Evolutionary conservation across 306 rosid genomes (phyloP), one percentile per base, ranked within the genome.

Genomic region (Fagus sylvatica): DNA sequence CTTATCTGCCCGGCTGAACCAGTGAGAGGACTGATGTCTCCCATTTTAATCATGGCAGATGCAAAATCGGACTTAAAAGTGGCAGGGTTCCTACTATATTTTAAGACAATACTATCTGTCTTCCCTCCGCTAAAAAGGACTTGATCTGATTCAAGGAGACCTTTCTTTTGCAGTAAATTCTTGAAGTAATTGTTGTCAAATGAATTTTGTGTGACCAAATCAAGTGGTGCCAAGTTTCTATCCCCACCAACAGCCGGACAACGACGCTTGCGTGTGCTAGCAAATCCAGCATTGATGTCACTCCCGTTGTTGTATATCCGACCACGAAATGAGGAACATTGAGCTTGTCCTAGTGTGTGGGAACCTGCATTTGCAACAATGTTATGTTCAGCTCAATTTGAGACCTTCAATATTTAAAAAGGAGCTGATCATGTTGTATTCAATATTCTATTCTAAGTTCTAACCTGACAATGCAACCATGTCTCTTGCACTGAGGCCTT

Each of bases 151-250:
- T 33, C 43, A 73, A 73, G 76, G 15, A 83, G 80, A 40, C 86
- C 86, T 73, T 83, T 83, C 74, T 75, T 78, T 42, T 78, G 77
- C 7, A 83, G 60, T 66, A 83, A 62, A 42, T 83, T 74, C 40
- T 78, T 83, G 70, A 57, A 83, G 74, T 78, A 83, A 22, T 78
- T 78, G 61, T 74, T 68, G 82, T 78, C 86, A 19, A 83, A 78
- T 1, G 75, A 75, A 28, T 82, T 82, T 2, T 79, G 85, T 37
- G 85, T 73, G 32, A 82, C 79, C 79, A 74, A 73, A 3, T 82
- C 85, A 22, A 82, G 79, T 16, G 82, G 6, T 57, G 85, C 82
- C 76, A 77, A 53, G 51, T 46, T 46, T 46, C 13, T 2, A 46
- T 46, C 51, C 51, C 51, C 51, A 2, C 4, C 11, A 10, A 13